Evolutionary conservation across 768 basidiomycete genomes (phyloP).

Genomic region (Hortiboletus flavorubellus): DNA sequence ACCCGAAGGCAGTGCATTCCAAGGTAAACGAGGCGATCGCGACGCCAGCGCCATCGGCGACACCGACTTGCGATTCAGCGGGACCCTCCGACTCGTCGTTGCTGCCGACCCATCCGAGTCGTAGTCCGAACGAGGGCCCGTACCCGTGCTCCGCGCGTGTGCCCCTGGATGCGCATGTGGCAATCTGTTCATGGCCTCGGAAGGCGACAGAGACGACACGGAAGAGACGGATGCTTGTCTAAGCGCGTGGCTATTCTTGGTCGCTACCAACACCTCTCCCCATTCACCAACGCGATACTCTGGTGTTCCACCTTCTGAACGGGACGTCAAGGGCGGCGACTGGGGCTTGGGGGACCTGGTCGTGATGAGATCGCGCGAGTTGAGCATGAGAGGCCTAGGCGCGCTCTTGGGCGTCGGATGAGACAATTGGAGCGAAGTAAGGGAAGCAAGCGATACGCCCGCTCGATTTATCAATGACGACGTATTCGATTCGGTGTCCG

Average conservation of each 20-base stretch:
- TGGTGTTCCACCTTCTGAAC: conserved; percentile 37
- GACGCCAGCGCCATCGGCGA: conserved; percentile 69
- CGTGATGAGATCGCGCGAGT: conserved; percentile 45
- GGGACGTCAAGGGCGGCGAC: conserved; percentile 19
- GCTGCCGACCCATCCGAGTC: conserved; percentile 49
- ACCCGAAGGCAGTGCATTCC: conserved; percentile 41
- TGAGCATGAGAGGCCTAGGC: conserved; percentile 66
- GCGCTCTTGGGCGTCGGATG: conserved; percentile 43
- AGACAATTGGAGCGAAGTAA: conserved; percentile 39
- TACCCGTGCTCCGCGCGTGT: conserved; percentile 15
- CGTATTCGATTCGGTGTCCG: conserved; percentile 12
- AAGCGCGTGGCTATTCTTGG: conserved; percentile 32
- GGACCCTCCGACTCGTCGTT: conserved; percentile 50
- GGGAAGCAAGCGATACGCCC: conserved; percentile 40
- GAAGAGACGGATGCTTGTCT: conserved; percentile 62
- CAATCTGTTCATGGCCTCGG: conserved; percentile 40
- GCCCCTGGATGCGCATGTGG: conserved; percentile 23
- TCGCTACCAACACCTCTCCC: conserved; percentile 45
- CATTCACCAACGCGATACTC: conserved; percentile 37
- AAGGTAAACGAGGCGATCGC: conserved; percentile 34
- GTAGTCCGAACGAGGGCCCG: conserved; percentile 42
- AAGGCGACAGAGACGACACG: conserved; percentile 58
- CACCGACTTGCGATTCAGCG: conserved; percentile 61
- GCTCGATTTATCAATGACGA: conserved; percentile 37
- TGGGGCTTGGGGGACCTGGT: conserved; percentile 20